Evolutionary conservation across 1,139 yeast genomes (phyloP).

Genomic region (Meyerozyma carpophila): DNA sequence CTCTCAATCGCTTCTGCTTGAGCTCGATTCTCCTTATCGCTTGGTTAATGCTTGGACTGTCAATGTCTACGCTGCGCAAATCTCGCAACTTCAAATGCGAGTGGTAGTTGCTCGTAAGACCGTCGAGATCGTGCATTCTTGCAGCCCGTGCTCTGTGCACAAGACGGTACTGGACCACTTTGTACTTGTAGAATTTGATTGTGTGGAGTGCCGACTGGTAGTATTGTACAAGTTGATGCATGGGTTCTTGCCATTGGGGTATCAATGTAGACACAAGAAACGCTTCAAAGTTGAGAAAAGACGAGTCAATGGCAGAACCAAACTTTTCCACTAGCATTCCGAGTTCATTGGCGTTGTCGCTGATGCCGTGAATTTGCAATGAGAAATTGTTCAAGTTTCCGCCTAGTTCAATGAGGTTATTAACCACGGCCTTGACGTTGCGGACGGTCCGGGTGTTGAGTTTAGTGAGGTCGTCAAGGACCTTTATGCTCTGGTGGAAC

Average conservation of each 20-base stretch:
- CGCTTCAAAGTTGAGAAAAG: conserved; percentile 36
- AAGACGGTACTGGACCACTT: conserved; percentile 38
- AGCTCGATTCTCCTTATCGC: conserved; percentile 30
- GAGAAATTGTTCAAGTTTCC: conserved; percentile 46
- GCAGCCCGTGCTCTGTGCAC: conserved; percentile 37
- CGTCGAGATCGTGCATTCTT: conserved; percentile 35
- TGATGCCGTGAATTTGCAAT: conserved; percentile 31
- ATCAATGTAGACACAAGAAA: conserved; percentile 30
- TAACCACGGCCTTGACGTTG: conserved; percentile 24
- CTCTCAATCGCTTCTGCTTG: conserved; percentile 16
- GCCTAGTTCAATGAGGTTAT: conserved; percentile 37
- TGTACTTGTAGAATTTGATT: conserved; percentile 41
- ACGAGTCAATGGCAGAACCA: conserved; percentile 42
- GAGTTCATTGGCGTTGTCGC: conserved; percentile 20
- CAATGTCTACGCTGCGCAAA: conserved; percentile 18
- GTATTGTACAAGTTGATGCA: conserved; percentile 38
- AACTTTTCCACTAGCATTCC: conserved; percentile 38
- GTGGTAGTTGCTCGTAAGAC: conserved; percentile 15
- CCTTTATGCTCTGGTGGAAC: conserved; percentile 29
- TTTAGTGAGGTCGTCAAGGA: conserved; percentile 29
- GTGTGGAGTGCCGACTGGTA: conserved; percentile 33
- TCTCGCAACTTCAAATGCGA: conserved; percentile 16
- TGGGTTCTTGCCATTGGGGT: conserved; percentile 45
- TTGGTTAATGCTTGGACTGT: conserved; percentile 37
- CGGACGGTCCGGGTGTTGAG: conserved; percentile 28